Evolutionary conservation across 2,329 filamentous ascomycete species (phyloP), one percentile per base, ranked within the genome.

Genomic region (Polychaeton citri): DNA sequence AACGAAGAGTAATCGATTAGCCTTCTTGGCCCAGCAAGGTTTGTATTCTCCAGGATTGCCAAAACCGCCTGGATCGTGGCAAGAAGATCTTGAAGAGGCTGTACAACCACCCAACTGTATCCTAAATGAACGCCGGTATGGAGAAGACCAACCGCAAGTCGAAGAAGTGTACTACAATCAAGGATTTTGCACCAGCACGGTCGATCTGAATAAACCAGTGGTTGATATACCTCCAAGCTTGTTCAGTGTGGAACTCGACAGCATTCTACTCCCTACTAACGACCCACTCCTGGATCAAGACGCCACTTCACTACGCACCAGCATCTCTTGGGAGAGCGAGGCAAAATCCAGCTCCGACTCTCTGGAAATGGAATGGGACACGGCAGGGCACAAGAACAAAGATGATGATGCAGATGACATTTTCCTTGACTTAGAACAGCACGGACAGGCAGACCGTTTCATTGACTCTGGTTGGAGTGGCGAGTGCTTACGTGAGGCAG

Each of bases 401-500:
- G 53, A 61, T 54, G 76, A 80, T 74, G 76, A 79, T 65, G 66
- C 68, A 54, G 66, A 74, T 58, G 68, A 73, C 53, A 59, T 68
- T 68, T 67, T 60, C 54, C 62, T 69, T 58, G 61, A 63, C 60
- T 57, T 68, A 57, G 68, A 81, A 53, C 12, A 28, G 15, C 24
- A 28, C 18, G 10, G 18, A 12, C 30, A 17, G 10, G 12, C 30
- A 16, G 55, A 69, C 40, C 68, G 69, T 61, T 81, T 74, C 60
- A 60, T 81, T 68, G 76, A 82, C 58, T 76, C 73, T 49, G 79
- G 76, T 40, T 87, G 78, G 79, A 76, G 71, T 59, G 72, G 72
- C 64, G 74, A 82, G 67, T 80, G 79, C 85, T 94, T 86, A 94
- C 81, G 75, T 71, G 71, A 79, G 62, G 61, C 69, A 96, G 90